phyloP scores from a whole-genome alignment of 768 basidiomycete species.

The Phylloporus sp. region DNA sequence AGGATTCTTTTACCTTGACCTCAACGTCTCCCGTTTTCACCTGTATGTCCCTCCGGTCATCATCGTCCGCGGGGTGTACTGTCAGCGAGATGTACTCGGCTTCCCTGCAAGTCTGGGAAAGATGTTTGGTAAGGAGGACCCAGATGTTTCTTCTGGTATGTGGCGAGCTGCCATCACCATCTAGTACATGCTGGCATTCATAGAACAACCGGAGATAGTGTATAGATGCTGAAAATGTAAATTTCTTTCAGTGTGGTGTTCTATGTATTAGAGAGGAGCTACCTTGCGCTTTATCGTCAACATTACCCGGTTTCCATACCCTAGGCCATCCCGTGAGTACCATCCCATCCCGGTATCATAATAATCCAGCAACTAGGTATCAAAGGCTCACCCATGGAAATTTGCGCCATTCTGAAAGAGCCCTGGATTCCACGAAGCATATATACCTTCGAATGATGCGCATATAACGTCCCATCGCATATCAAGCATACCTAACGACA shows the following conservation, averaged over 20 bases:
- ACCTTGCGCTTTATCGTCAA: constrained; percentile 29
- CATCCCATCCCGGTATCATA: neutral
- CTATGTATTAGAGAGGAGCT: constrained; percentile 19
- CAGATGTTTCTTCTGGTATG: constrained; percentile 54
- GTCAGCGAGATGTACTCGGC: constrained; percentile 67
- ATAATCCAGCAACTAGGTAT: neutral
- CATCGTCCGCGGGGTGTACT: constrained; percentile 41
- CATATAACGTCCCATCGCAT: constrained; percentile 80
- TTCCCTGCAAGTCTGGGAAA: constrained; percentile 52
- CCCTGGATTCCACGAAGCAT: constrained; percentile 82
- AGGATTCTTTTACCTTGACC: constrained; percentile 31
- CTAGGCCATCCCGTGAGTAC: constrained; percentile 16
- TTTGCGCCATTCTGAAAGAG: constrained; percentile 46
- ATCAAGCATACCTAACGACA: constrained; percentile 40
- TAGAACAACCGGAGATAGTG: constrained; percentile 43
- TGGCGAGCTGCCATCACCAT: neutral
- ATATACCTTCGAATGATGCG: constrained; percentile 71
- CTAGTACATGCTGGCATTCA: constrained; percentile 3
- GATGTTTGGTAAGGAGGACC: constrained; percentile 79
- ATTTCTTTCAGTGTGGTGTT: neutral
- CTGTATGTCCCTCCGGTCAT: constrained; percentile 21
- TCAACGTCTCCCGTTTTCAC: constrained; percentile 32
- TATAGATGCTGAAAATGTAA: constrained; percentile 32
- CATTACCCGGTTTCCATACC: constrained; percentile 45
- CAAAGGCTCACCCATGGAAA: constrained; percentile 63